Percentiles rank a stretch among this genome's conserved stretches.
Conservation (phyloP, 139 green algal genomes). For the Picochlorum sp. region DNA sequence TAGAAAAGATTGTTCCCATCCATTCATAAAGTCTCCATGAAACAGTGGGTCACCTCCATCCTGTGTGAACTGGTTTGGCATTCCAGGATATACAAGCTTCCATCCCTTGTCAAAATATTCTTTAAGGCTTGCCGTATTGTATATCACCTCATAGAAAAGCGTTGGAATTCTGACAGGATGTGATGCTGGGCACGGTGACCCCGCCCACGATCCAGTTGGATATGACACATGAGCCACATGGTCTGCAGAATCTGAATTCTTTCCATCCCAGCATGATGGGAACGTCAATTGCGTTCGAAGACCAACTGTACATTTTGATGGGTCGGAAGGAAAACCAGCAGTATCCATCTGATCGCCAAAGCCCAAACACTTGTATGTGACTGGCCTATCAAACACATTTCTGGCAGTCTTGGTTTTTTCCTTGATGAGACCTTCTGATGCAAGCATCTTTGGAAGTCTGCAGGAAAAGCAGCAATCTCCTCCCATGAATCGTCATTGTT, state of each 20-base stretch:
- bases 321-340: not conserved
- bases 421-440: not conserved
- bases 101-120: not conserved
- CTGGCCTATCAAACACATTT: not conserved
- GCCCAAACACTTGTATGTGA: not conserved
- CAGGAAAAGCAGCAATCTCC: not conserved
- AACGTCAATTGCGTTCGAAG: not conserved
- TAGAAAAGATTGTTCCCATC: not conserved
- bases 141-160: not conserved
- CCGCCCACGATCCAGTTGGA: not conserved
- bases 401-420: not conserved
- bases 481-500: not conserved
- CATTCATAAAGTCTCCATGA: not conserved
- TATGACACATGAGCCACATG: not conserved
- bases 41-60: not conserved
- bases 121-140: not conserved
- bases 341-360: not conserved
- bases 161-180: not conserved
- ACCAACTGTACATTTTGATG: not conserved
- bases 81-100: not conserved
- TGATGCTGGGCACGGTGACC: not conserved
- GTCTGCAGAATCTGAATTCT: not conserved
- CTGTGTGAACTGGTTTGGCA: not conserved
- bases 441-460: not conserved
- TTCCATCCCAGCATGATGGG: not conserved